Percentiles rank a stretch among this genome's conserved stretches.
These are phyloP conservation scores for Termitomyces sp. DNA, from an alignment of 768 basidiomycete species.

Conservation along the genomic window DNA sequence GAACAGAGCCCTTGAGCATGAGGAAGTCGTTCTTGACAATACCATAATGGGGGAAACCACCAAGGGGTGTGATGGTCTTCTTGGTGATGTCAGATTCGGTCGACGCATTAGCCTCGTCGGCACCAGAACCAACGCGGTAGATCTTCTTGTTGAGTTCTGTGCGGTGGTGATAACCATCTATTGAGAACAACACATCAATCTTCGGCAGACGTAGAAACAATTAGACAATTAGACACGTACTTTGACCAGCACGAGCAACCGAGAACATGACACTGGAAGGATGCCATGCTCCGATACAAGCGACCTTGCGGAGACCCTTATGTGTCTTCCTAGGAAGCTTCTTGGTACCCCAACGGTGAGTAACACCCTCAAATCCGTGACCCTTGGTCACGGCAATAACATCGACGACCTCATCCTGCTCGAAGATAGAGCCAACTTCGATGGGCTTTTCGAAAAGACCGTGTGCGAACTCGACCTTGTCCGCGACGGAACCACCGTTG, in stretches of 20 bases:
- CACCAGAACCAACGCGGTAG: constrained; percentile 86
- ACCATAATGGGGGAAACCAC: constrained; percentile 99
- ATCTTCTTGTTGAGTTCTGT: constrained; percentile 99
- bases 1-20: constrained; percentile 93
- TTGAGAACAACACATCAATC: constrained; percentile 4
- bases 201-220: not conserved
- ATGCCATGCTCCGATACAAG: constrained; percentile 98
- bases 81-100: constrained; percentile 94
- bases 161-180: constrained; percentile 94
- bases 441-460: constrained; percentile 96
- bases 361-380: constrained; percentile 99
- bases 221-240: constrained; percentile 43
- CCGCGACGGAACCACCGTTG: constrained; percentile 92
- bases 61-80: constrained; percentile 94
- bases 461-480: constrained; percentile 96
- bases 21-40: constrained; percentile 98
- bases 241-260: constrained; percentile 99
- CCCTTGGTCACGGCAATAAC: constrained; percentile 98
- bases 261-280: constrained; percentile 99
- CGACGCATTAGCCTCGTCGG: constrained; percentile 80
- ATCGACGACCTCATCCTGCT: constrained; percentile 96
- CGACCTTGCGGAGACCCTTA: constrained; percentile 99
- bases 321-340: constrained; percentile 98
- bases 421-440: constrained; percentile 82
- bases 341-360: constrained; percentile 99